A percentile compares a stretch with the other conserved stretches of the same genome.
Evolutionary conservation across 345 rosid genomes (phyloP).

Genomic region (Linum usitatissimum): DNA sequence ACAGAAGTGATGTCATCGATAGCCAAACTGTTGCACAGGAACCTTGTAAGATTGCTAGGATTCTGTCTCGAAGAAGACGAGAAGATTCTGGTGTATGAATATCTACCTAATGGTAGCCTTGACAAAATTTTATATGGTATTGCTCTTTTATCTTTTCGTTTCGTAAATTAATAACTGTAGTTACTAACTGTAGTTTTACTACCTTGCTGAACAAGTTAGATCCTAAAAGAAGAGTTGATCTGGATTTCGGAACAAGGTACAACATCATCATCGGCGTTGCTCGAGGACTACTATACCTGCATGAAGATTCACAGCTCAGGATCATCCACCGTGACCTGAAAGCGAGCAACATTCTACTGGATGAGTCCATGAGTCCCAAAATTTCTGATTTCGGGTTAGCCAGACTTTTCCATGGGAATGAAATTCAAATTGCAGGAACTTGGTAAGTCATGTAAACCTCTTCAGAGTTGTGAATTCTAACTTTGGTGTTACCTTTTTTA

Average conservation of each 20-base stretch:
- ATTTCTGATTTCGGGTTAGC: conserved; percentile 28
- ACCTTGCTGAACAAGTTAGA: conserved; percentile 9
- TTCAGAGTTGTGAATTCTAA: not conserved
- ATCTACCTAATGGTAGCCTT: conserved; percentile 33
- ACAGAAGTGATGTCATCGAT: conserved; percentile 32
- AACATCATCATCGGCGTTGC: conserved; percentile 19
- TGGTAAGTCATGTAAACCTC: conserved; percentile 20
- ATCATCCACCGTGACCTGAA: conserved; percentile 23
- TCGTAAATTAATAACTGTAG: not conserved
- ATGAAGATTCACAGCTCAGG: conserved; percentile 23
- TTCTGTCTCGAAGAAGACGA: conserved; percentile 31
- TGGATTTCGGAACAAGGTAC: conserved; percentile 21
- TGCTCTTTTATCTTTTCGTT: not conserved
- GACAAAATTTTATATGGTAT: conserved; percentile 34
- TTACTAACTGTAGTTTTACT: too few relatives aligned
- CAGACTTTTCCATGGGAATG: conserved; percentile 19
- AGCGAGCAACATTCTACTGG: conserved; percentile 21
- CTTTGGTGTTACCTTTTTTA: not conserved
- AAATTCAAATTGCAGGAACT: conserved; percentile 23
- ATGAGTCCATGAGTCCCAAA: conserved; percentile 26
- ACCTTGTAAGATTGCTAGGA: conserved; percentile 35
- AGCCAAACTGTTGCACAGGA: conserved; percentile 31
- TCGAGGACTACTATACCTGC: conserved; percentile 18
- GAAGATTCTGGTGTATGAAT: conserved; percentile 38
- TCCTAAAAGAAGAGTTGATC: not conserved